Evolutionary conservation across 192 early-diverging fungal species (phyloP), one percentile per base, ranked within the genome.

Genomic region (Paraglomus occultum): DNA sequence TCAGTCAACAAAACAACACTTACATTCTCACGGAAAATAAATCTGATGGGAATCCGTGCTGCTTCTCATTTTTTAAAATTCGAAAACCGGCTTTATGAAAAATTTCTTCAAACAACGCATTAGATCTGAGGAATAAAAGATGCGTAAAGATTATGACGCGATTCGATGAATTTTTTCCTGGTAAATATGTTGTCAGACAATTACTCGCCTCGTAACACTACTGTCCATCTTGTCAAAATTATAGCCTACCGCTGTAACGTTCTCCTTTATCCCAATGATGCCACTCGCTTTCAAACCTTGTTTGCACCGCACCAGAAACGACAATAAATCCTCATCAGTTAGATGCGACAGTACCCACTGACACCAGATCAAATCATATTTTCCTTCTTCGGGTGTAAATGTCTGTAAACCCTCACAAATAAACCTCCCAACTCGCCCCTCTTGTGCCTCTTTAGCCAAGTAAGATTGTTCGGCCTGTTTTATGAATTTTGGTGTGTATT

Each of bases 231-330:
- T 81, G 67, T 99, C 95, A 43, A 97, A 78, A 6, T 89, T 77
- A 39, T 88, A 85, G 8, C 81, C 86, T 8, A 71, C 55, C 5
- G 76, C 68, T 6, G 90, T 80, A 53, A 93, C 84, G 73, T 97
- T 99, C 73, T 99, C 96, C 71, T 97, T 99, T 57, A 99, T 84
- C 49, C 91, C 90, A 71, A 99, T 89, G 42, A 95, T 44, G 12
- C 94, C 93, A 42, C 79, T 76, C 2, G 81, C 80, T 50, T 78
- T 83, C 40, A 98, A 76, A 0, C 89, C 90, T 5, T 71, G 64
- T 11, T 85, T 88, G 71, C 94, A 95, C 31, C 92, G 71, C 64
- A 83, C 63, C 51, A 99, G 93, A 73, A 96, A 97, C 0, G 81
- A 78, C 6, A 94, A 79, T 46, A 99, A 74, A 72, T 99, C 91